A percentile compares a stretch with the other conserved stretches of the same genome.
Evolutionary conservation across 148 eudicot species (phyloP).

Genomic region (Rhododendron vialii): DNA sequence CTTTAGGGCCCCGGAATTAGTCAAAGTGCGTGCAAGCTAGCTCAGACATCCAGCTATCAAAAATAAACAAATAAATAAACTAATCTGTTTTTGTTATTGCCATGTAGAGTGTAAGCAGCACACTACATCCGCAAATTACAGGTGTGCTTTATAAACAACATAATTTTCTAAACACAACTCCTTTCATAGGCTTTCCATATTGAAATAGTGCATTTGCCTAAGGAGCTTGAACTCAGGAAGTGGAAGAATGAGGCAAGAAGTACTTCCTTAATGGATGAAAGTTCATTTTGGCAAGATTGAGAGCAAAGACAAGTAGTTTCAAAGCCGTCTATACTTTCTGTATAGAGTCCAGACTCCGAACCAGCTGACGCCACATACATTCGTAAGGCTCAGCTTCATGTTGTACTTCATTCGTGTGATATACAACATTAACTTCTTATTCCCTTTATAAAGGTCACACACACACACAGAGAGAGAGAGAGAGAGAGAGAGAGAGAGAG

Average conservation of each 20-base stretch:
- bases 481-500: not conserved
- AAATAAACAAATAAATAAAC: constrained; percentile 19
- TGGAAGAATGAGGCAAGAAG: not conserved
- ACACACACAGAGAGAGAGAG: no score
- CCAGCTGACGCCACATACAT: not conserved
- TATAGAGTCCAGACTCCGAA: not conserved
- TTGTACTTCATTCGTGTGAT: not conserved
- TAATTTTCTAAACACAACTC: not conserved
- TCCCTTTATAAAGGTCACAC: not conserved
- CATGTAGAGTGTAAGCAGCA: constrained; percentile 18
- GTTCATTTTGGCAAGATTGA: not conserved
- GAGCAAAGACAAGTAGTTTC: no score
- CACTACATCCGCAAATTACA: not conserved
- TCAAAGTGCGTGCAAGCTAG: no score
- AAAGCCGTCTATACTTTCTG: not conserved
- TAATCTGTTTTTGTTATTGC: constrained; percentile 45
- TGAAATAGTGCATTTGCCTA: not conserved
- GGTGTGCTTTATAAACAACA: not conserved
- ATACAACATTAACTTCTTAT: not conserved
- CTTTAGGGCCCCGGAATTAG: no score
- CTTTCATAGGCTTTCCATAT: not conserved
- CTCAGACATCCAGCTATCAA: no score
- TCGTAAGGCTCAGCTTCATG: not conserved
- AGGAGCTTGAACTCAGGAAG: not conserved
- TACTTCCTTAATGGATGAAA: not conserved